Evolutionary conservation across 2,329 filamentous ascomycete species (phyloP), one percentile per base, ranked within the genome.

Genomic region (Aspergillus oerlinghausenensis): DNA sequence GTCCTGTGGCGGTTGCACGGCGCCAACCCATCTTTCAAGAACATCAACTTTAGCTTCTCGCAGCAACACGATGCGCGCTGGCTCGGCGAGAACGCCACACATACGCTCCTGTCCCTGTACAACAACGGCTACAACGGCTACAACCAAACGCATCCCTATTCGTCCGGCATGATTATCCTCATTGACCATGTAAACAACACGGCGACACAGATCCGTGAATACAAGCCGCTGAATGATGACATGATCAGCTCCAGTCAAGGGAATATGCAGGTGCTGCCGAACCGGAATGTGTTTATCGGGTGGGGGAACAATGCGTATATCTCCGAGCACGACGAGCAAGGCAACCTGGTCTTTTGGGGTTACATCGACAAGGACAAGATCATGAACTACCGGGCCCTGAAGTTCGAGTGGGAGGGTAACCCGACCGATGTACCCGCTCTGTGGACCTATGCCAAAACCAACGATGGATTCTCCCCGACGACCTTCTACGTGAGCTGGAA

Each of bases 41-140:
- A 73, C 55, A 66, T 70, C 57, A 73, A 74, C 59, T 75, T 76
- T 43, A 70, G 66, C 51, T 77, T 76, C 61, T 76, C 74, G n/a
- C 74, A 73, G 57, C 74, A 77, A 53, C 74, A 77, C 56, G 74
- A 77, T 60, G 73, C 74, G 26, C 67, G 74, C 42, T 76, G 70
- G 66, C 52, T 77, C 19, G 65, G 59, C 19, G 71, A 76, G 55
- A 75, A 76, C 43, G 57, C 61, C 11, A 75, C 72, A 1, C 73
- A 75, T 56, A 71, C 72, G 0, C 50, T 75, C 3, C 49, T 76
- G 28, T 75, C 74, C 8, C 60, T 76, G 1, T 77, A 73, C 56
- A 75, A 76, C 56, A 77, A 76, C 75, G 74, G 73, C 0, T 73
- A 62, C 43, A 77, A 76, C 47, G 74, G 74, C 1, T 75, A 67